Conservation (phyloP, 2,329 filamentous ascomycete species). For the Didymosphaeria variabile region DNA sequence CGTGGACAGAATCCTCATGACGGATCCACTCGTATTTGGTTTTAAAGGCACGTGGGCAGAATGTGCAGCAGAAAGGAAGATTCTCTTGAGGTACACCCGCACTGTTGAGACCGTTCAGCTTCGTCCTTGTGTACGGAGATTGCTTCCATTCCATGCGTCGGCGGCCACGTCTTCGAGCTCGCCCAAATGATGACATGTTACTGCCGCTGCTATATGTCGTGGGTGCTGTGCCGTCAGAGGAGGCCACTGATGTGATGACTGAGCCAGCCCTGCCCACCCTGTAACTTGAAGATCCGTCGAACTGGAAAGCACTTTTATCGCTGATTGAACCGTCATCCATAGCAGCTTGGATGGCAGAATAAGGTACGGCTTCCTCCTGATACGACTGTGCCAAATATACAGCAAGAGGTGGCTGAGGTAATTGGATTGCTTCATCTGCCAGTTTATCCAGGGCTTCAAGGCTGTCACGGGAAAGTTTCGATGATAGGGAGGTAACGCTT, state of each 20-base stretch:
- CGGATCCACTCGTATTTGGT: constrained; percentile 51
- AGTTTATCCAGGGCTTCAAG: constrained; percentile 40
- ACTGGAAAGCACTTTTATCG: constrained; percentile 30
- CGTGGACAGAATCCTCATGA: constrained; percentile 49
- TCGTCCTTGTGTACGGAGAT: constrained; percentile 38
- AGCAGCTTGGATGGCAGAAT: constrained; percentile 42
- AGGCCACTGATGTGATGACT: constrained; percentile 42
- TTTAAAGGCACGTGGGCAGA: constrained; percentile 47
- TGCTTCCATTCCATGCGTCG: constrained; percentile 47
- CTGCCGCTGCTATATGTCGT: constrained; percentile 46
- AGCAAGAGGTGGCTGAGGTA: constrained; percentile 44
- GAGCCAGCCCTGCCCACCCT: constrained; percentile 35
- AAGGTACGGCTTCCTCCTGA: constrained; percentile 41
- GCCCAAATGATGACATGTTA: constrained; percentile 47
- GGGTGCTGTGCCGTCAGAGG: constrained; percentile 43
- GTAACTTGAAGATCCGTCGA: constrained; percentile 37
- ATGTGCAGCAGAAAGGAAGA: constrained; percentile 49
- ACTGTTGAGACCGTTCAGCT: constrained; percentile 41
- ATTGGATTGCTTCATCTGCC: constrained; percentile 25
- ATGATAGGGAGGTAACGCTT: constrained; percentile 23
- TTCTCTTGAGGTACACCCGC: constrained; percentile 41
- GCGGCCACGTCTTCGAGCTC: constrained; percentile 45
- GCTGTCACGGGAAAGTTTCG: constrained; percentile 42
- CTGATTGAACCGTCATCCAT: constrained; percentile 35
- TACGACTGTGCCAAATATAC: constrained; percentile 48